phyloP scores from a whole-genome alignment of 768 basidiomycete species.

The Kwoniella sp. region DNA sequence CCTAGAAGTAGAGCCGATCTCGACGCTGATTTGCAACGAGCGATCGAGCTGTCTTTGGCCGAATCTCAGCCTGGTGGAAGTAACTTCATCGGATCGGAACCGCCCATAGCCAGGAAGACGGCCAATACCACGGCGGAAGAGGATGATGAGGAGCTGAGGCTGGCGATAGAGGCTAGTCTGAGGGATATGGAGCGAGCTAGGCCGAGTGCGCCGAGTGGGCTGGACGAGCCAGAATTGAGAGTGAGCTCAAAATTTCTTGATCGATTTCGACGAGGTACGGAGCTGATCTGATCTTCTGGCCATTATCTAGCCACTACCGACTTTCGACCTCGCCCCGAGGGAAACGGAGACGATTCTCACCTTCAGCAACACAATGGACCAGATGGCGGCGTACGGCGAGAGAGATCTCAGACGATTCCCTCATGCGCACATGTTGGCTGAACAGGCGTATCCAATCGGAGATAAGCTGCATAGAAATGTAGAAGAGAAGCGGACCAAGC shows the following conservation, averaged over 20 bases:
- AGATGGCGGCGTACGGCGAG: constrained; percentile 75
- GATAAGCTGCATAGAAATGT: constrained; percentile 81
- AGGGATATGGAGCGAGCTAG: constrained; percentile 66
- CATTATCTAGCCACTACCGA: constrained; percentile 69
- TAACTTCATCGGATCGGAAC: constrained; percentile 66
- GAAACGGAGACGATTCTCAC: constrained; percentile 86
- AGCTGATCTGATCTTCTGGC: no score
- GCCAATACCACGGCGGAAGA: constrained; percentile 63
- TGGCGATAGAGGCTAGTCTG: constrained; percentile 93
- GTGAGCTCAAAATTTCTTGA: no score
- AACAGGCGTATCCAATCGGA: constrained; percentile 73
- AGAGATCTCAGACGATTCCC: constrained; percentile 78
- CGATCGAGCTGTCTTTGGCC: constrained; percentile 85
- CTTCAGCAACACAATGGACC: constrained; percentile 86
- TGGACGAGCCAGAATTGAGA: constrained; percentile 58
- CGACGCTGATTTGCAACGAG: constrained; percentile 88
- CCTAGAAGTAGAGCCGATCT: constrained; percentile 63
- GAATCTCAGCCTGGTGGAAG: constrained; percentile 64
- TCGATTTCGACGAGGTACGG: no score
- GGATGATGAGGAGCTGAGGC: constrained; percentile 85
- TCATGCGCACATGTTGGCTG: constrained; percentile 78
- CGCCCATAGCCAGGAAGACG: constrained; percentile 58
- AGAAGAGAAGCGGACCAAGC: constrained; percentile 87
- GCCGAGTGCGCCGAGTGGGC: constrained; percentile 72
- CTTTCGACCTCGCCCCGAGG: constrained; percentile 75